Base-by-base conservation (phyloP, 768 basidiomycete genomes). In the Cystobasidium tubakii region DNA sequence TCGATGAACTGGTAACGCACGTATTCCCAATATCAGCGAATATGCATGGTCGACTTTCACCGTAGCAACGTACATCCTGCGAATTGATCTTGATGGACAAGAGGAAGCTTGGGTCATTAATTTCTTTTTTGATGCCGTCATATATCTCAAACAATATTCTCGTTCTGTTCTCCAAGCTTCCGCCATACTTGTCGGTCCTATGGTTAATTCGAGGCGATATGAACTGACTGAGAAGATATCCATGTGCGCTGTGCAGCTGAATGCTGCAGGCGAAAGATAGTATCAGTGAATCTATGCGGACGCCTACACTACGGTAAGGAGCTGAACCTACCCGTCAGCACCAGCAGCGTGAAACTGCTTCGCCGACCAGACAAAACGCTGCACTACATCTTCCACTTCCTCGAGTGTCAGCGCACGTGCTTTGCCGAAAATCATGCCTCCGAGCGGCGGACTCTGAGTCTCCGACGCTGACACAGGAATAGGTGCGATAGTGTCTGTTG, bases 321-420 rank as follows among this genome's bases (percentile, higher is more conserved):
- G n/a, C n/a, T n/a, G n/a, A n/a, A n/a, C 53, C 6, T 29, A 54
- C 53, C 93, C 93, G 75, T 96, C 91, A 79, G 92, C 94, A 0
- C 90, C 91, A 43, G 88, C 82, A 65, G 85, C 80, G 21, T 84
- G 81, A 9, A 90, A 90, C 34, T 90, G 77, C 53, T 82, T 79
- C 0, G 92, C 90, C 7, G 88, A 89, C 46, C 82, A 82, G 1
- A 89, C 84, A 77, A 95, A 97, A 7, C 81, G 82, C 1, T 83
- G 82, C 0, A 91, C 84, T 2, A 87, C 84, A 15, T 83, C 77
- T 31, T 86, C 83, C 71, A 96, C 87, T 46, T 92, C 90, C 0
- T 77, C 70, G 65, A 76, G 0, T 75, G 78, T 70, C 72, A 81
- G 1, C 80, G 79, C 12, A 80, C 78, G 27, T 86, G 78, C 67